Evolutionary conservation across 192 early-diverging fungal genomes (phyloP).

Genomic region (Kappamyces sp.): DNA sequence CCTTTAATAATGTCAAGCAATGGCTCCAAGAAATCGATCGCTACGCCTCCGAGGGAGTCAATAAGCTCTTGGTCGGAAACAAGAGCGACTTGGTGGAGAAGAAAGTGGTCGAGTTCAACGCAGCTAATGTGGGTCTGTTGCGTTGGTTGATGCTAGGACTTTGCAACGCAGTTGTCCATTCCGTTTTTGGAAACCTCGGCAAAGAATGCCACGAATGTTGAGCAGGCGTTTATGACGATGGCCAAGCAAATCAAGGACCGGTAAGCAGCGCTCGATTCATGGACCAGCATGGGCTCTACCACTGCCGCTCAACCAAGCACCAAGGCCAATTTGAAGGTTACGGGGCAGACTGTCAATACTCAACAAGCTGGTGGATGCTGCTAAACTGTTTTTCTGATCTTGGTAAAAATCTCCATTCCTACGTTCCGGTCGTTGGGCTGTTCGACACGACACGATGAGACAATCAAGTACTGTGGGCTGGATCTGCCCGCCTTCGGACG

Average conservation of each 20-base stretch:
- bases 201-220: slow-evolving; percentile 96
- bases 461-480: no score
- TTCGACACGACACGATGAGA: no score
- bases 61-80: slow-evolving; percentile 97
- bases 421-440: no score
- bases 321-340: slow-evolving; percentile 26
- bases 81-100: slow-evolving; percentile 93
- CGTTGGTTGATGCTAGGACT: slow-evolving; percentile 59
- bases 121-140: slow-evolving; percentile 53
- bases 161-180: slow-evolving; percentile 80
- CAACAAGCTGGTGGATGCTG: slow-evolving; percentile 45
- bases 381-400: slow-evolving; percentile 19
- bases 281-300: slow-evolving; percentile 52
- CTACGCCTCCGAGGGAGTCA: slow-evolving; percentile 94
- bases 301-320: slow-evolving; percentile 21
- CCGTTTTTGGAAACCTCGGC: slow-evolving; percentile 97
- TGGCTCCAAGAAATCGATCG: slow-evolving; percentile 99
- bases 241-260: slow-evolving; percentile 99
- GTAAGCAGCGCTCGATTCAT: slow-evolving; percentile 33
- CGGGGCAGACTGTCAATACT: slow-evolving; percentile 12
- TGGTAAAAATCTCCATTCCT: no score
- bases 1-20: slow-evolving; percentile 94
- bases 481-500: no score
- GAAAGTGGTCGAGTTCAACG: slow-evolving; percentile 77
- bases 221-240: slow-evolving; percentile 99